These are phyloP conservation scores for Ogataea thermomethanolica DNA, from an alignment of 805 yeast species.

Conservation along the genomic window DNA sequence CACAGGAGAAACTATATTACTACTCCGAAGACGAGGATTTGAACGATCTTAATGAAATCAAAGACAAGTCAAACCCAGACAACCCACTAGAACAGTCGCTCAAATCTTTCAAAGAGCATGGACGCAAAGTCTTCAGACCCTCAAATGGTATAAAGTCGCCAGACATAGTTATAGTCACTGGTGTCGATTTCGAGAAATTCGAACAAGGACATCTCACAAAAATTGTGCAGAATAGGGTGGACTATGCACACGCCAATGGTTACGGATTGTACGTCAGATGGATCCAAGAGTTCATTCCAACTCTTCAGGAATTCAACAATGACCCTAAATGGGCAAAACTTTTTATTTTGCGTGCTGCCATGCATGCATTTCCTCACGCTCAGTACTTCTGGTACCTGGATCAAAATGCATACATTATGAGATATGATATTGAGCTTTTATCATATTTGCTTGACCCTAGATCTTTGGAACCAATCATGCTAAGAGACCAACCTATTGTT, in stretches of 20 bases:
- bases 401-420: conserved; percentile 73
- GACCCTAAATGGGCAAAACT: conserved; percentile 62
- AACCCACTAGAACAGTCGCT: conserved; percentile 47
- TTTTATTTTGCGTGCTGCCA: conserved; percentile 75
- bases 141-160: conserved; percentile 43
- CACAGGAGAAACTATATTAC: conserved; percentile 34
- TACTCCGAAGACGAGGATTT: conserved; percentile 45
- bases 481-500: conserved; percentile 68
- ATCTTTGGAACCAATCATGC: conserved; percentile 59
- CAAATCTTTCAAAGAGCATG: conserved; percentile 61
- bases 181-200: conserved; percentile 69
- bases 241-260: conserved; percentile 76
- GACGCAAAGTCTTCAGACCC: conserved; percentile 49
- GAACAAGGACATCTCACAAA: conserved; percentile 57
- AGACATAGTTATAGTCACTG: conserved; percentile 71
- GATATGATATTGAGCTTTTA: conserved; percentile 56
- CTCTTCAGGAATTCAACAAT: conserved; percentile 43
- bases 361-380: conserved; percentile 89
- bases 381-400: conserved; percentile 88
- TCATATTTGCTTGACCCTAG: conserved; percentile 57
- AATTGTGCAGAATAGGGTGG: conserved; percentile 80
- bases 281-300: conserved; percentile 76
- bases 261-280: conserved; percentile 85
- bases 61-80: conserved; percentile 44
- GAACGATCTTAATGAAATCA: conserved; percentile 38